Evolutionary conservation across 2,329 filamentous ascomycete genomes (phyloP), one percentile per base, ranked within the genome.

Genomic region (Epichloe baconii): DNA sequence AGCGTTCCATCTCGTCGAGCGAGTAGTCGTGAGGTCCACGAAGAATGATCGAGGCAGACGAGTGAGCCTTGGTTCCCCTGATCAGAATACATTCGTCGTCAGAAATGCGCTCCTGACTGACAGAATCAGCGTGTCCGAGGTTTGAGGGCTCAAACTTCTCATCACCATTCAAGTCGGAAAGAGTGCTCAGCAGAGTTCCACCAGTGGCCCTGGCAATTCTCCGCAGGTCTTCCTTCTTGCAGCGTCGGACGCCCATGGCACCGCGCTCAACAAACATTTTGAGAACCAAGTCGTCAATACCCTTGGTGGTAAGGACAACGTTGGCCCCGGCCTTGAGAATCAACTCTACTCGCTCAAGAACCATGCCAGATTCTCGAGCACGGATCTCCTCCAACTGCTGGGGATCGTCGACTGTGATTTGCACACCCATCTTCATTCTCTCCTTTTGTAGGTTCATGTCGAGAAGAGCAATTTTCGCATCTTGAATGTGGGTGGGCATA

Each of bases 361-460:
- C 81, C 72, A 98, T 95, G 61, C 88, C 88, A 17, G 90, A 81
- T 69, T 98, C 93, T 50, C 93, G 82, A 62, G 93, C 83, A 54
- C 93, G 83, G 62, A 98, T 98, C 77, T 96, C 90, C 75, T 98
- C 93, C 48, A 98, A 78, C 70, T 98, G 93, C 66, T 94, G 85
- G 47, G 93, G 93, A 66, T 98, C 93, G 61, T 98, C 93, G 58
- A 98, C 86, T 12, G 93, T 97, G 63, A 98, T 95, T 70, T 98
- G 91, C 54, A 98, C 93, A 59, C 93, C 93, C 53, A 98, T 76
- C 79, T 98, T 97, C 93, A 98, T 97, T 60, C 91, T 81, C 76
- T 97, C 91, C 76, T 98, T 98, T 66, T 97, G 91, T 62, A 98
- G 70, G 71, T 98, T 98, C 81, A 98, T 97, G 67, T 98, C 93